A percentile compares a stretch with the other conserved stretches of the same genome.
These are phyloP conservation scores for Phytophthora multivora DNA, from an alignment of 352 stramenopile species.

Conservation along the genomic window DNA sequence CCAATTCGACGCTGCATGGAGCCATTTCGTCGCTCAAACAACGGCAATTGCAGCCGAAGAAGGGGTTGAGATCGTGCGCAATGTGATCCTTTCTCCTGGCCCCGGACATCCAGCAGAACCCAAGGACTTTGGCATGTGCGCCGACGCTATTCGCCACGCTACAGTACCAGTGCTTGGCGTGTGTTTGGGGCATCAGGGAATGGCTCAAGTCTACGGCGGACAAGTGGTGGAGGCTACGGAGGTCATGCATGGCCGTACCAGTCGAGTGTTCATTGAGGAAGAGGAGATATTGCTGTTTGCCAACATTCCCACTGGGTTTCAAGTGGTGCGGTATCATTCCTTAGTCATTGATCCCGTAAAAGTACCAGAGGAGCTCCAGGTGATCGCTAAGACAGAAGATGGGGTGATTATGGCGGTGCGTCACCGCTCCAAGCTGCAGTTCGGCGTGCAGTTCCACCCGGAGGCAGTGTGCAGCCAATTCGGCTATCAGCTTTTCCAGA, in stretches of 20 bases:
- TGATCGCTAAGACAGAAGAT: slow-evolving; percentile 72
- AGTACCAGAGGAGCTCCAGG: slow-evolving; percentile 49
- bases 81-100: slow-evolving; percentile 91
- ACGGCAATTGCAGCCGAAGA: slow-evolving; percentile 22
- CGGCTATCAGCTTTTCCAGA: slow-evolving; percentile 88
- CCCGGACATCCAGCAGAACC: slow-evolving; percentile 84
- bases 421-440: slow-evolving; percentile 88
- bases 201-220: slow-evolving; percentile 90
- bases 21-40: slow-evolving; percentile 51
- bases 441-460: slow-evolving; percentile 97
- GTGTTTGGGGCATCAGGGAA: slow-evolving; percentile 97
- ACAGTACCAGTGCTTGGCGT: slow-evolving; percentile 93
- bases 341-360: slow-evolving; percentile 78
- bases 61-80: slow-evolving; percentile 48
- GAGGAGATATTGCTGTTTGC: slow-evolving; percentile 54
- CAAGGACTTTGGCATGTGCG: slow-evolving; percentile 90
- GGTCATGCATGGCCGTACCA: slow-evolving; percentile 95
- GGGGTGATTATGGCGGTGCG: slow-evolving; percentile 90
- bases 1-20: slow-evolving; percentile 66
- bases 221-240: slow-evolving; percentile 79
- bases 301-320: slow-evolving; percentile 69
- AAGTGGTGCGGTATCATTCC: slow-evolving; percentile 97
- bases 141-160: slow-evolving; percentile 64
- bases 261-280: slow-evolving; percentile 53
- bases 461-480: slow-evolving; percentile 93